These are phyloP conservation scores for Kewa caespitosa DNA, from an alignment of 179 eudicot species.

Conservation along the genomic window DNA sequence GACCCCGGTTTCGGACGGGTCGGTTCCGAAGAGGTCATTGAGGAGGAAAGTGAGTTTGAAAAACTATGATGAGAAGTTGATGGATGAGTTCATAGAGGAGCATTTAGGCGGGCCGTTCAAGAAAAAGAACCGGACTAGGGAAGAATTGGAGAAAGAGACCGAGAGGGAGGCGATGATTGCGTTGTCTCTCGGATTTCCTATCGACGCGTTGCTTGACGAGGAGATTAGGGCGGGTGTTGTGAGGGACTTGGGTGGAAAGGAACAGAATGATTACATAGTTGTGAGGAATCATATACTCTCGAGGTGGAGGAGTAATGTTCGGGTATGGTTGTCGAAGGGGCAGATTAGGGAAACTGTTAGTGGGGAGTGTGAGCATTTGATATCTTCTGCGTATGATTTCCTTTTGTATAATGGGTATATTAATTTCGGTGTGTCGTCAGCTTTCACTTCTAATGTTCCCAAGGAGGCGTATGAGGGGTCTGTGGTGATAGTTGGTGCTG, in stretches of 20 bases:
- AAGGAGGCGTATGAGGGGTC: conserved; percentile 74
- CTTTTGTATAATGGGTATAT: conserved; percentile 80
- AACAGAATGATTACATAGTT: conserved; percentile 90
- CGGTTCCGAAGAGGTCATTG: conserved; percentile 47
- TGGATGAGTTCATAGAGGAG: conserved; percentile 78
- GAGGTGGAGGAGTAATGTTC: conserved; percentile 82
- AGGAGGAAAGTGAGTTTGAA: conserved; percentile 56
- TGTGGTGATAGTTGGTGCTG: conserved; percentile 86
- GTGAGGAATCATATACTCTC: conserved; percentile 92
- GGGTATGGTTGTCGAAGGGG: conserved; percentile 68
- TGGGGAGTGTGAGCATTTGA: conserved; percentile 66
- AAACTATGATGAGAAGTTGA: conserved; percentile 76
- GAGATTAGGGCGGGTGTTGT: conserved; percentile 89
- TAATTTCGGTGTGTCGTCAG: conserved; percentile 73
- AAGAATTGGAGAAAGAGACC: conserved; percentile 88
- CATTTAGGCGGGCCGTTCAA: conserved; percentile 61
- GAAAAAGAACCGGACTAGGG: conserved; percentile 62
- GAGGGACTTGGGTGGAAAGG: conserved; percentile 67
- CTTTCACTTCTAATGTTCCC: conserved; percentile 57
- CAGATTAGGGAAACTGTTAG: conserved; percentile 85
- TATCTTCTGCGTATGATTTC: conserved; percentile 80
- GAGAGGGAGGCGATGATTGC: conserved; percentile 92
- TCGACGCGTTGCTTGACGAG: conserved; percentile 76
- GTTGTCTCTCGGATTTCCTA: conserved; percentile 85
- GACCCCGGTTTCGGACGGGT: conserved; percentile 44